phyloP scores from a whole-genome alignment of 345 rosid genomes.

The Sonneratia alba region DNA sequence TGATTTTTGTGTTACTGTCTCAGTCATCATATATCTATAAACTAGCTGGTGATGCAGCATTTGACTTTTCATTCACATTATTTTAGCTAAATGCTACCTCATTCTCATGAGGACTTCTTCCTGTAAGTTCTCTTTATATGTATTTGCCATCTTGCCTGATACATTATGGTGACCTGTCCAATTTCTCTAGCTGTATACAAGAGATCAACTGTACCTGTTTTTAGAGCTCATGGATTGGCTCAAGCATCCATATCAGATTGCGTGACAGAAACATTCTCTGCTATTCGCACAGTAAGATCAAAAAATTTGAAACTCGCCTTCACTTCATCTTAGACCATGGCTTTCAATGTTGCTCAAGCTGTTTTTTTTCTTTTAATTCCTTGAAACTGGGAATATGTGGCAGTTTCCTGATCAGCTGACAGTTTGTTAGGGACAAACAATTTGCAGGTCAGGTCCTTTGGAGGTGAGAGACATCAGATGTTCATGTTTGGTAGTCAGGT shows the following conservation, averaged over 20 bases:
- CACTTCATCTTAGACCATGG: background rate
- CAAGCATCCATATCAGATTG: conserved; percentile 94
- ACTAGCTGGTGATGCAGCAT: background rate
- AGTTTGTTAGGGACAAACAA: conserved; percentile 8
- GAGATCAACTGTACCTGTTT: conserved; percentile 79
- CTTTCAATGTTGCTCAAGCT: background rate
- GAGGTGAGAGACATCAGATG: conserved; percentile 95
- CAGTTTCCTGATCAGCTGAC: background rate
- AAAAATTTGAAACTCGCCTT: conserved; percentile 1
- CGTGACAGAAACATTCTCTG: conserved; percentile 84
- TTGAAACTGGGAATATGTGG: background rate
- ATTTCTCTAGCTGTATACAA: conserved; percentile 62
- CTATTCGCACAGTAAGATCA: conserved; percentile 79
- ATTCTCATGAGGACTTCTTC: background rate
- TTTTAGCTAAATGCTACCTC: background rate
- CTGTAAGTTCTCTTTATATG: background rate
- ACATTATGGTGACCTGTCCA: conserved; percentile 1
- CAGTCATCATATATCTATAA: background rate
- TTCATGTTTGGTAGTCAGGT: conserved; percentile 74
- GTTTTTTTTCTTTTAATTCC: background rate
- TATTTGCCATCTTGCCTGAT: background rate
- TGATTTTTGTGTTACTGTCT: background rate
- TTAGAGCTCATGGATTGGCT: conserved; percentile 75
- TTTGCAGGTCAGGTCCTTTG: conserved; percentile 85
- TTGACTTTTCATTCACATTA: too few relatives aligned